Conservation (phyloP, 495 filamentous ascomycete genomes). For the Chaetomium fimeti region DNA sequence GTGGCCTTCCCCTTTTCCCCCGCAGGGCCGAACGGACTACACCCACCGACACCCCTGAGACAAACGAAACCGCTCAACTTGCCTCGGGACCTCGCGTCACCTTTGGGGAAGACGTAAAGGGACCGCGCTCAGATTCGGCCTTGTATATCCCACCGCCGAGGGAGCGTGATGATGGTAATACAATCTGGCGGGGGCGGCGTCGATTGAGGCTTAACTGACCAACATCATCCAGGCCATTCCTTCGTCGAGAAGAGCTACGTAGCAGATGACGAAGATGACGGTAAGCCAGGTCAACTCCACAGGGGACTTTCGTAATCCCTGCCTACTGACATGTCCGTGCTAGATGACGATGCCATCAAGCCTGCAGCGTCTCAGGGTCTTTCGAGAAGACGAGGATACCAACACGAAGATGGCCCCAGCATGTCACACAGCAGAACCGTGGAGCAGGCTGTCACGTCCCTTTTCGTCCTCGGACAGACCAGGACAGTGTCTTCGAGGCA, state of each 20-base stretch:
- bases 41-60: background rate
- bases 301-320: background rate
- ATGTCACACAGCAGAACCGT: slow-evolving; percentile 6
- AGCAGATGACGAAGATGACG: background rate
- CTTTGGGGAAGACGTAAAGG: background rate
- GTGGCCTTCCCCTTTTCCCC: background rate
- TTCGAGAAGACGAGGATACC: background rate
- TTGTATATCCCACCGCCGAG: slow-evolving; percentile 6
- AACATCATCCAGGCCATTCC: background rate
- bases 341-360: slow-evolving; percentile 10
- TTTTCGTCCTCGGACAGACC: slow-evolving; percentile 9
- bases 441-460: slow-evolving; percentile 6
- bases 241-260: background rate
- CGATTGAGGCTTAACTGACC: background rate
- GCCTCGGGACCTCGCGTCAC: background rate
- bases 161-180: background rate
- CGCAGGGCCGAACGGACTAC: background rate
- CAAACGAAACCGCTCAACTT: background rate
- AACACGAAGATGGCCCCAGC: background rate
- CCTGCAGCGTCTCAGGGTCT: background rate
- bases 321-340: background rate
- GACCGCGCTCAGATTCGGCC: background rate
- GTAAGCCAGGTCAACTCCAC: background rate
- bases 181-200: no score
- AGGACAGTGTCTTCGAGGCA: slow-evolving; percentile 6